phyloP scores from a whole-genome alignment of 2,329 filamentous ascomycete genomes.

The Metarhizium guizhouense region DNA sequence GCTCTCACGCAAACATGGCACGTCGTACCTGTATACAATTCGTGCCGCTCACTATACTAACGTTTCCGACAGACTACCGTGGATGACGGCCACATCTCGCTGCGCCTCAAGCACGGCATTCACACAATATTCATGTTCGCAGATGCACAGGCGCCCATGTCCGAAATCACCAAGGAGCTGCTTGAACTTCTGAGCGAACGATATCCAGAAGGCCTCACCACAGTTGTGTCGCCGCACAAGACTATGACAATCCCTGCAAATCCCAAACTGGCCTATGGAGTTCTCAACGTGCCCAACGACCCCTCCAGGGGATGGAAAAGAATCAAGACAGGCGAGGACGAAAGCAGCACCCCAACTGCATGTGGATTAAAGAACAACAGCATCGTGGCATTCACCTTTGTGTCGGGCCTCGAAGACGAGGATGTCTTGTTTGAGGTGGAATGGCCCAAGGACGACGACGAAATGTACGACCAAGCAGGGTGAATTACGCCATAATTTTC shows the following conservation, averaged over 20 bases:
- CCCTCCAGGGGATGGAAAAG: slow-evolving; percentile 39
- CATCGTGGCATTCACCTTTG: slow-evolving; percentile 41
- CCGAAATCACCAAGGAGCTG: slow-evolving; percentile 48
- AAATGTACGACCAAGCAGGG: slow-evolving; percentile 17
- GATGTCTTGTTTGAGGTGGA: slow-evolving; percentile 36
- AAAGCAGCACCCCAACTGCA: slow-evolving; percentile 29
- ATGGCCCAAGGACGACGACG: slow-evolving; percentile 35
- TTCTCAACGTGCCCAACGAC: slow-evolving; percentile 36
- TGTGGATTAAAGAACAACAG: slow-evolving; percentile 38
- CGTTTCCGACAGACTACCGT: slow-evolving; percentile 9
- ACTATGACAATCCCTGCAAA: slow-evolving; percentile 30
- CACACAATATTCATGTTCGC: slow-evolving; percentile 63
- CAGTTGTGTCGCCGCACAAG: slow-evolving; percentile 20
- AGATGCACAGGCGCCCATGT: slow-evolving; percentile 47
- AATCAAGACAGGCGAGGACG: slow-evolving; percentile 27
- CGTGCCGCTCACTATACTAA: background rate
- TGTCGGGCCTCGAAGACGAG: slow-evolving; percentile 28
- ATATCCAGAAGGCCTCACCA: slow-evolving; percentile 43
- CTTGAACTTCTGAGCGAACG: slow-evolving; percentile 47
- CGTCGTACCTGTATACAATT: background rate
- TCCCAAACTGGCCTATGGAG: slow-evolving; percentile 36
- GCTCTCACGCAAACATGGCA: background rate
- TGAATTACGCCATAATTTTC: background rate
- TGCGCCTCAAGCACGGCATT: slow-evolving; percentile 65
- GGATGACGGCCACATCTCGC: slow-evolving; percentile 47